Evolutionary conservation across 2,329 filamentous ascomycete species (phyloP), one percentile per base, ranked within the genome.

Genomic region (Venturia nashicola): DNA sequence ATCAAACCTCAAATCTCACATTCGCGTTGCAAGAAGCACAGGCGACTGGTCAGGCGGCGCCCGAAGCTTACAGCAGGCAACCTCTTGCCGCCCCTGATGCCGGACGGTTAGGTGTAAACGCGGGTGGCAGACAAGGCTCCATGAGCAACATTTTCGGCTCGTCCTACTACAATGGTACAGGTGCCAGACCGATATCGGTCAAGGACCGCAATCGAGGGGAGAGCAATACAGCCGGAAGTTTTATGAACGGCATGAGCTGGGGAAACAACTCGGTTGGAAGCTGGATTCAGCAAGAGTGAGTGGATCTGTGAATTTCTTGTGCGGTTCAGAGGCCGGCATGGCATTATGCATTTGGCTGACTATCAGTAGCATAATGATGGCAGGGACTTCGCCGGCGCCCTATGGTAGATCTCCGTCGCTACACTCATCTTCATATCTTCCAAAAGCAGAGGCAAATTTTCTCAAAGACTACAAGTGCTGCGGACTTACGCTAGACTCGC

Each of bases 381-480:
- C 90, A 66, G 92, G 94, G 71, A 97, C 91, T 20, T 97, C 94
- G n/a, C 94, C 94, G 12, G 96, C 93, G n/a, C 82, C 85, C 65
- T 86, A 82, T 65, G 84, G 92, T 70, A 88, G 92, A 74, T 96
- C 92, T n/a, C 91, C 94, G 0, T 97, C 93, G 0, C 95, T 91
- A 71, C 93, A 97, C 76, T 97, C 93, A 0, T 96, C 92, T 7
- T 97, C 94, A 34, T 97, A 97, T 73, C 83, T 97, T 1, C 93
- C 92, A 11, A 97, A 96, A 76, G 86, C 97, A 72, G 94, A 99
- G 76, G 93, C 93, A 66, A 94, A 93, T 72, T 99, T 97, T 75
- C 95, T 97, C 90, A 88, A 88, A 76, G 92, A 97, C 77, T 97
- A 97, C 77, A 88, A 88, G 62, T 99, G 94, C 78, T 99, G 94